Conservation (phyloP, 768 basidiomycete species). For the Dictyophora rubrovolvata region DNA sequence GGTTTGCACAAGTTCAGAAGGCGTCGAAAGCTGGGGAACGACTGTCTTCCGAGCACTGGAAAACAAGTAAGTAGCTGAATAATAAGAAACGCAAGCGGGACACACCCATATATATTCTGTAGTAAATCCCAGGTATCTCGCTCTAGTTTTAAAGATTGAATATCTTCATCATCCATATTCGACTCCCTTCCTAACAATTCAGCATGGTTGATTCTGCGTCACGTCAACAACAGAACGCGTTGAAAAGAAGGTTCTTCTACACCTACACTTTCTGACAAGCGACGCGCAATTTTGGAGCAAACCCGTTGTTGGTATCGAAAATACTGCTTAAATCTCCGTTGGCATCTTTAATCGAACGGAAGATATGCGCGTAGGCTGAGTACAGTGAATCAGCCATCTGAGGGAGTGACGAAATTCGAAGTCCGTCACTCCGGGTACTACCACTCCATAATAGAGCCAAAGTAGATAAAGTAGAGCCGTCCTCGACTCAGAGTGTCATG, state of each 20-base stretch:
- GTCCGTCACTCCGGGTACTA: neutral
- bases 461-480: no score
- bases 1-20: constrained; percentile 45
- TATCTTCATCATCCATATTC: constrained; percentile 29
- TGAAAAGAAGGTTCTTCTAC: constrained; percentile 21
- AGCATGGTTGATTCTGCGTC: neutral
- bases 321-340: constrained; percentile 48
- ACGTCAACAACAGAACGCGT: neutral
- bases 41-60: constrained; percentile 61
- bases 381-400: constrained; percentile 46
- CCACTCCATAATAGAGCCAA: neutral
- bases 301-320: constrained; percentile 56
- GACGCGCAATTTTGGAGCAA: constrained; percentile 52
- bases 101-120: constrained; percentile 53
- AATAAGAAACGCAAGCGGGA: constrained; percentile 38
- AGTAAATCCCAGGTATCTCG: constrained; percentile 75
- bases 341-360: constrained; percentile 42
- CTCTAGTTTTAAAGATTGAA: constrained; percentile 60
- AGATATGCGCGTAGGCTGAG: constrained; percentile 57
- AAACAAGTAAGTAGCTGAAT: neutral
- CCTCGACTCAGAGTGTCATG: no score
- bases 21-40: constrained; percentile 33
- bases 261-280: constrained; percentile 51
- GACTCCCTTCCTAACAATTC: neutral
- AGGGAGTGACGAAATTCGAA: neutral